phyloP scores from a whole-genome alignment of 306 rosid genomes.

The Citrullus mucosospermus region DNA sequence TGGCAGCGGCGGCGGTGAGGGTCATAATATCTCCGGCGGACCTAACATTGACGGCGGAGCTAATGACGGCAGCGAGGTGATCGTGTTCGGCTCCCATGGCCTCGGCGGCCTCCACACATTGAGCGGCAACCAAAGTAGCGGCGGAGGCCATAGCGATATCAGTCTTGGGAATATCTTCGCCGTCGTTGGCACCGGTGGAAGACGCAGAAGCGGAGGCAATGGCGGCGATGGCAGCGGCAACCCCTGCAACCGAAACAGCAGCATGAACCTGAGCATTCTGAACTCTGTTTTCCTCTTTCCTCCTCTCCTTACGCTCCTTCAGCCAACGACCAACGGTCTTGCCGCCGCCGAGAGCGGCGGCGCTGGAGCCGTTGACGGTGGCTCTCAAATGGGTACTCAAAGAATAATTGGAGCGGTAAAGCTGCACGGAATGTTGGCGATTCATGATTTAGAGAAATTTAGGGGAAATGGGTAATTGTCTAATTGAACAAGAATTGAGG shows the following conservation, averaged over 20 bases:
- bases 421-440: constrained; percentile 27
- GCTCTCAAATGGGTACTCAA: constrained; percentile 23
- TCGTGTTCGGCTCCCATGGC: constrained; percentile 88
- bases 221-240: constrained; percentile 75
- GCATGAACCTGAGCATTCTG: constrained; percentile 92
- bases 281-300: constrained; percentile 75
- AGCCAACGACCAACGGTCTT: constrained; percentile 94
- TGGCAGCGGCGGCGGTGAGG: constrained; percentile 78
- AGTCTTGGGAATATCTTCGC: constrained; percentile 55
- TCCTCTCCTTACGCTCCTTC: constrained; percentile 84
- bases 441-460: background rate
- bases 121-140: constrained; percentile 83
- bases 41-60: constrained; percentile 86
- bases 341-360: constrained; percentile 22
- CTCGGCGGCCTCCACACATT: constrained; percentile 91
- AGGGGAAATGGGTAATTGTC: background rate
- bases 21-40: constrained; percentile 89
- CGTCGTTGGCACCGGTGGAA: constrained; percentile 31
- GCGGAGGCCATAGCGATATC: constrained; percentile 92
- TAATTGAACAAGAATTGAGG: background rate
- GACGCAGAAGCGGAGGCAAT: constrained; percentile 80
- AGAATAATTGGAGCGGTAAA: constrained; percentile 31
- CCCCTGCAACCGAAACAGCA: constrained; percentile 77
- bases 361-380: constrained; percentile 11
- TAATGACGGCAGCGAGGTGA: constrained; percentile 61